Evolutionary conservation across 306 rosid species (phyloP), one percentile per base, ranked within the genome.

Genomic region (Mimosa pudica): DNA sequence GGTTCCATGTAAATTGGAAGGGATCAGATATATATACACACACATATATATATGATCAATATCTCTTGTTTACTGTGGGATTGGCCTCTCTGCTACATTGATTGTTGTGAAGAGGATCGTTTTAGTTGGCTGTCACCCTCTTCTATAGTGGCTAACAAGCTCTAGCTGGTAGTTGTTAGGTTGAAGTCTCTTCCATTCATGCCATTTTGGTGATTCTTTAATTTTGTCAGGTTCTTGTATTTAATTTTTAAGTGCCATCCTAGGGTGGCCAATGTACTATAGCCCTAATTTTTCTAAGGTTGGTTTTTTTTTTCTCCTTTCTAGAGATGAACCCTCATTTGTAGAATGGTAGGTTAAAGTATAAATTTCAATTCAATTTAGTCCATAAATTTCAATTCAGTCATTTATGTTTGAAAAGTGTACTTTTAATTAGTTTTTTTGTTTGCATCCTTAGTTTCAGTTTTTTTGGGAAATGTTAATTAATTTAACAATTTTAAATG

Each of bases 171-270:
- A 20, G 17, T 38, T 1, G 70, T 72, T 79, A 70, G 81, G 36
- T 77, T 49, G 77, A 55, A 70, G 36, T 66, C 52, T 77, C 32
- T 73, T 73, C 77, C 60, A 61, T 62, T 74, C 72, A 70, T 79
- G 83, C 74, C 62, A 47, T 79, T 87, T 80, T 82, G 61, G 89
- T 78, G 86, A 90, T 90, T 92, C 93, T 88, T 92, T 90, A 73
- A 85, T 88, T 89, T 82, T 41, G 71, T 70, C 73, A 61, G 83
- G 73, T 76, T 79, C 80, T 30, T 71, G 82, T 82, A 54, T 77
- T 70, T 51, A 57, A 60, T 5, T 24, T 24, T 24, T 44, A n/a
- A 76, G 76, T 80, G 83, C 79, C 87, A 75, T 84, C 66, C 74
- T 24, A 48, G 24, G 65, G 75, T 70, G 90, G 85, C 86, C 30